Conservation (phyloP, 768 basidiomycete genomes). For the Hygrophoropsis aurantiaca region DNA sequence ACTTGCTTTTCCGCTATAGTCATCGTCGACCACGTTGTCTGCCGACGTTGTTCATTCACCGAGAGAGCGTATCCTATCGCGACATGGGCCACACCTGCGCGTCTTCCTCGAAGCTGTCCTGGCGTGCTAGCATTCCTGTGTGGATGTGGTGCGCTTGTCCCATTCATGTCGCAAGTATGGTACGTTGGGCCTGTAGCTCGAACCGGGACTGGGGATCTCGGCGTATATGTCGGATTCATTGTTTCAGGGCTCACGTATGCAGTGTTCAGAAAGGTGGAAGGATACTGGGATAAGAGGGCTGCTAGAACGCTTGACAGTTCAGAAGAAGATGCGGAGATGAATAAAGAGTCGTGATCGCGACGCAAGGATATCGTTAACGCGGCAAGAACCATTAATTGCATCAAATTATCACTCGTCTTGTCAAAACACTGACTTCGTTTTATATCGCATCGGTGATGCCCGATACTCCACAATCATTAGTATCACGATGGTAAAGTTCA, state of each 20-base stretch:
- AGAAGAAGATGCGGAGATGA: no score
- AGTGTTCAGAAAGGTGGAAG: constrained; percentile 28
- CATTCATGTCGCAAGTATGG: constrained; percentile 55
- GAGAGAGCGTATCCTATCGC: constrained; percentile 34
- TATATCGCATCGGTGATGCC: no score
- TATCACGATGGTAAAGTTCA: no score
- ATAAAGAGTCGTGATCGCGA: no score
- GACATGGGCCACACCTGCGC: constrained; percentile 33
- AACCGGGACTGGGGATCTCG: constrained; percentile 47
- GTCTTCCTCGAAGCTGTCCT: constrained; percentile 42
- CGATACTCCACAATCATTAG: no score
- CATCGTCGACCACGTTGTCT: constrained; percentile 44
- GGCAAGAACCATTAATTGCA: no score
- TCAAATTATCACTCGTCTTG: no score
- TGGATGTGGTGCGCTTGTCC: constrained; percentile 39
- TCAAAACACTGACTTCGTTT: no score
- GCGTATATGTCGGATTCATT: constrained; percentile 40
- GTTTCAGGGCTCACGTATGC: constrained; percentile 32
- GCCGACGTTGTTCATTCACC: constrained; percentile 34
- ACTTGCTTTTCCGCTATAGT: constrained; percentile 37
- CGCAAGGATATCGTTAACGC: no score
- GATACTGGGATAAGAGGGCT: constrained; percentile 7
- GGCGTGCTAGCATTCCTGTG: constrained; percentile 41
- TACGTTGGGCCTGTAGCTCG: constrained; percentile 49
- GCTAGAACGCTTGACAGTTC: no score